Base-by-base conservation (phyloP, 2,329 filamentous ascomycete genomes). In the Arthrobotrys sinensis region DNA sequence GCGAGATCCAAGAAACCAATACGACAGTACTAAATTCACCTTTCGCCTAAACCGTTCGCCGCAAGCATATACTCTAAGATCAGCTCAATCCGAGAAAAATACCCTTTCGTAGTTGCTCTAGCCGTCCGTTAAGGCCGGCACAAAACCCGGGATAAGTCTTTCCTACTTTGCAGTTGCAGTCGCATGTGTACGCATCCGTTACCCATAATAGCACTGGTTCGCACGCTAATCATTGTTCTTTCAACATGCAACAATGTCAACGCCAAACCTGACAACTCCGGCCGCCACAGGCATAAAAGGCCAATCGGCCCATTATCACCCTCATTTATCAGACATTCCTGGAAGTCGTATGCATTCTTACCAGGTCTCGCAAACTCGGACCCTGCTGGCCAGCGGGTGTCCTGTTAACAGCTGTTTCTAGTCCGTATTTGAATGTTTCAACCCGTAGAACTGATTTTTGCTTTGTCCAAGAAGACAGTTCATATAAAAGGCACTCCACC, bases 241-340 rank as follows among this genome's bases (percentile, higher is more conserved):
- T 10, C 11, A 60, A 60, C 19, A 43, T 60, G n/a, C 55, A 60
- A 60, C 55, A 60, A 28, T 10, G 11, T 60, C 55, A 60, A 60
- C 55, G 19, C 55, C 4, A 28, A 60, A 19, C 16, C 24, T 40
- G 10, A 40, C 53, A 57, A 21, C 28, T 38, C n/a, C 32, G 52
- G 2, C 34, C 16, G 19, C 43, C 19, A 10, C 16, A 24, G 12
- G 45, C 7, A 57, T 57, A 38, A 21, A 40, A 21, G n/a, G 32
- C 34, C 7, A 24, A 16, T 57, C 34, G 19, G 32, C n/a, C 28
- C 50, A 55, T 57, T 38, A 21, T 40, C 28, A 36, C 14, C 7
- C 16, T 57, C 16, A 57, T n/a, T 34, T 16, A 32, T 14, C 4
- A 10, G 12, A 34, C 53, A 8, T n/a, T 40, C 53, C 8, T 14